phyloP scores from a whole-genome alignment of 371 early-diverging fungal species.

The Zychaea mexicana region DNA sequence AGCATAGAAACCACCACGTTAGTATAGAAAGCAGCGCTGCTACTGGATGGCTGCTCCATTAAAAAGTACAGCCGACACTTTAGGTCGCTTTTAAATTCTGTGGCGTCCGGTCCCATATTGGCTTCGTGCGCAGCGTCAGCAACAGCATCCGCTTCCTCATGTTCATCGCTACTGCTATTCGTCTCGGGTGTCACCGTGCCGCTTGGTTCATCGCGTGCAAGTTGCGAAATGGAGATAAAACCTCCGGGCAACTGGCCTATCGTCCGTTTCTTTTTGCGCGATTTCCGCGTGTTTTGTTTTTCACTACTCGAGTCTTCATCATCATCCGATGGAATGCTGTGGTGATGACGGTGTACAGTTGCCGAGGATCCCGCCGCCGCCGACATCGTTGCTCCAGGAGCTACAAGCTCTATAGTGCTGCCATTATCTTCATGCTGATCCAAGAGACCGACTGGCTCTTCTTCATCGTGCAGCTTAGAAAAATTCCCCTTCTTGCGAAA shows the following conservation, averaged over 20 bases:
- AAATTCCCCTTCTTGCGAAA: conserved; percentile 12
- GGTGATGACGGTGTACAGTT: too few relatives aligned
- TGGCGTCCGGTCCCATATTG: not conserved
- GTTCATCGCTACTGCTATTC: conserved; percentile 3
- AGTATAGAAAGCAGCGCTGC: conserved; percentile 71
- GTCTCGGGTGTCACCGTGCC: conserved; percentile 1
- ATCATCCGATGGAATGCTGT: not conserved
- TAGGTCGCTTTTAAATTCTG: conserved; percentile 32
- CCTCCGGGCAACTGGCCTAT: conserved; percentile 15
- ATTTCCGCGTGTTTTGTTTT: not conserved
- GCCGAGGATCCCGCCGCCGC: not conserved
- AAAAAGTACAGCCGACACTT: conserved; percentile 69
- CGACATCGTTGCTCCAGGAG: too few relatives aligned
- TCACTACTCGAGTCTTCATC: not conserved
- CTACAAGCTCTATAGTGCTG: conserved; percentile 7
- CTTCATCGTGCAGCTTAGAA: conserved; percentile 20
- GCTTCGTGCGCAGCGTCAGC: conserved; percentile 65
- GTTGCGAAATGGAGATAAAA: conserved; percentile 15
- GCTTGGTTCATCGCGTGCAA: conserved; percentile 10
- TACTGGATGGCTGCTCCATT: conserved; percentile 75
- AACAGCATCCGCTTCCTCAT: conserved; percentile 57
- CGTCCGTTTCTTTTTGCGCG: not conserved
- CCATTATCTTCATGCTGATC: not conserved
- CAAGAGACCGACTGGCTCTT: conserved; percentile 13
- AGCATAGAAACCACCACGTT: conserved; percentile 76